Conservation (phyloP, 129 eudicot genomes). For the Centaurea solstitialis region DNA sequence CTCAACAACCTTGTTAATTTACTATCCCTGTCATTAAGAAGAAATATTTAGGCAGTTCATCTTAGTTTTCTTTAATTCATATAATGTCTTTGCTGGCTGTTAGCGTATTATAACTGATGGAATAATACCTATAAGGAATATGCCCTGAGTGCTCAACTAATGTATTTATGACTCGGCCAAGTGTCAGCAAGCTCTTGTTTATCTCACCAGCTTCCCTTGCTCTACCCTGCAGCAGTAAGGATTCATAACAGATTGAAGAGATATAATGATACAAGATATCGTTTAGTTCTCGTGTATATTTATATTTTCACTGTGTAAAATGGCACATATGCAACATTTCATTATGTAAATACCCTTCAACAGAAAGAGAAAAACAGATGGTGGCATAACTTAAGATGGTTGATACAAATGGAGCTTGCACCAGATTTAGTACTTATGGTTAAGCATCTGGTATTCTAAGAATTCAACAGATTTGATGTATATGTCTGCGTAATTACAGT, state of each 20-base stretch:
- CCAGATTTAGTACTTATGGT: background rate
- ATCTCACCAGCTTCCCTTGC: constrained; percentile 99
- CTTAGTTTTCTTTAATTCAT: background rate
- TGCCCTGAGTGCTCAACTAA: constrained; percentile 98
- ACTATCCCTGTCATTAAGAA: constrained; percentile 67
- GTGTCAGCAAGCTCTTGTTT: constrained; percentile 96
- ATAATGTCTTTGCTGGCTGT: background rate
- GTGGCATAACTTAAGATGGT: background rate
- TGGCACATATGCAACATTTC: background rate
- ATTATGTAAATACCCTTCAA: background rate
- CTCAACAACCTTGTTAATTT: constrained; percentile 91
- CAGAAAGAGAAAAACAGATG: background rate
- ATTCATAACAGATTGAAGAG: background rate
- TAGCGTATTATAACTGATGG: background rate
- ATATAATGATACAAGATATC: background rate
- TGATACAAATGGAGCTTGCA: background rate
- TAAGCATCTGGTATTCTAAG: background rate
- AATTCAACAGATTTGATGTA: constrained; percentile 4
- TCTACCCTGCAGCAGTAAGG: constrained; percentile 63
- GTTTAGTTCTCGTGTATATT: background rate
- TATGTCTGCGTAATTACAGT: background rate
- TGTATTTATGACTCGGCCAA: constrained; percentile 92
- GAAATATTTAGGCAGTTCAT: background rate
- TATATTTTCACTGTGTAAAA: background rate
- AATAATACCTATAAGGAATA: constrained; percentile 82